Percentiles rank a stretch among this genome's conserved stretches.
Evolutionary conservation across 306 rosid species (phyloP).

Genomic region (Prosopis cineraria): DNA sequence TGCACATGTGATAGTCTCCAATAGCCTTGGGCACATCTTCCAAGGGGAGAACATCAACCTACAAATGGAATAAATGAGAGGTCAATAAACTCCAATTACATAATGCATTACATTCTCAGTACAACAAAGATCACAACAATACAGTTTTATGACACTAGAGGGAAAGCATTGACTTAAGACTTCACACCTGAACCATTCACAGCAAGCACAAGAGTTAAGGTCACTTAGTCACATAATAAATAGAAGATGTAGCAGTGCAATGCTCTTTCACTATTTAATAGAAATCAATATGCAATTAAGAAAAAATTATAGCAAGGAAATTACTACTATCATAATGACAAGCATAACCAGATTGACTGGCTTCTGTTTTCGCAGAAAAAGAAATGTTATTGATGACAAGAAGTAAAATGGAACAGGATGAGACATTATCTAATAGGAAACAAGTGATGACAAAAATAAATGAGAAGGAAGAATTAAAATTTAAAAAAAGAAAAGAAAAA

Average conservation of each 20-base stretch:
- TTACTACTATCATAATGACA: neutral
- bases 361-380: neutral
- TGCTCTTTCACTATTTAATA: neutral
- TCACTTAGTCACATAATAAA: neutral
- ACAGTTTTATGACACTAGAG: neutral
- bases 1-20: slow-evolving; percentile 62
- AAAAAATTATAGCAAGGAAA: neutral
- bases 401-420: neutral
- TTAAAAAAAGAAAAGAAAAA: neutral
- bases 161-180: neutral
- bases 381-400: neutral
- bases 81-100: neutral
- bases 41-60: slow-evolving; percentile 81
- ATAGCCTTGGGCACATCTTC: slow-evolving; percentile 69
- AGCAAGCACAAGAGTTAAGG: slow-evolving; percentile 1
- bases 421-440: neutral
- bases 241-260: neutral
- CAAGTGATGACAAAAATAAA: no score
- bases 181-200: slow-evolving; percentile 5
- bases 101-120: neutral
- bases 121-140: neutral
- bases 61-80: slow-evolving; percentile 12
- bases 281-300: neutral
- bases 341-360: neutral
- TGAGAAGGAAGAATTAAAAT: no score